Base-by-base conservation (phyloP, 2,329 filamentous ascomycete genomes). In the Aspergillus japonicus region DNA sequence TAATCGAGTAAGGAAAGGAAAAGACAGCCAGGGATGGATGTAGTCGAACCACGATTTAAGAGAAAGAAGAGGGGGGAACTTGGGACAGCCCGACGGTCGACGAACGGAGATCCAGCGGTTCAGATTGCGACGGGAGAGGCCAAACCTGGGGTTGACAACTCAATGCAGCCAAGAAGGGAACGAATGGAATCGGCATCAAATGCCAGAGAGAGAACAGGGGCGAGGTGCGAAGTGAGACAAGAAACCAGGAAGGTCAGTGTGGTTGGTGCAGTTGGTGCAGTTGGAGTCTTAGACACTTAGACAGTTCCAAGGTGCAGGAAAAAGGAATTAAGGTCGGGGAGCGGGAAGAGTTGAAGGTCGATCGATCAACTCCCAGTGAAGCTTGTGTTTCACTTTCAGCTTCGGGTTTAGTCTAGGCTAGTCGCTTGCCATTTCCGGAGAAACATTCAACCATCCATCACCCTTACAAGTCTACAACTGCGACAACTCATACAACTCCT, bases 161-260 rank as follows among this genome's bases (percentile, higher is more conserved):
- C 48, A 39, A 29, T 24, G 47, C 48, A 19, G 39, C 39, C 16
- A 44, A 8, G 39, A 19, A 29, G 35, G 7, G 54, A 63, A 59
- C 61, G 61, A 63, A 53, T 56, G 61, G 51, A 54, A 47, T 47
- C 51, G 58, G 54, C 55, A 51, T 26, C 6, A 35, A 56, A 48
- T 57, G 55, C 39, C 55, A 33, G 33, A 51, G 5, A 39, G 51
- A 26, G 26, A 14, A n/a, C n/a, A n/a, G n/a, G n/a, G n/a, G n/a
- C 31, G 29, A 14, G 23, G 14, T 12, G 29, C 47, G 35, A 48
- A 33, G 50, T 29, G 33, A 31, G 48, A 39, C 33, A 49, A 58
- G 39, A 16, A 19, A 8, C 39, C 39, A 8, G 14, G 12, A 4
- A 3, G 12, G 33, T 16, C 39, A 44, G 39, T 44, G 39, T 44